Conservation (phyloP, 139 green algal genomes). For the Haematococcus lacustris region DNA sequence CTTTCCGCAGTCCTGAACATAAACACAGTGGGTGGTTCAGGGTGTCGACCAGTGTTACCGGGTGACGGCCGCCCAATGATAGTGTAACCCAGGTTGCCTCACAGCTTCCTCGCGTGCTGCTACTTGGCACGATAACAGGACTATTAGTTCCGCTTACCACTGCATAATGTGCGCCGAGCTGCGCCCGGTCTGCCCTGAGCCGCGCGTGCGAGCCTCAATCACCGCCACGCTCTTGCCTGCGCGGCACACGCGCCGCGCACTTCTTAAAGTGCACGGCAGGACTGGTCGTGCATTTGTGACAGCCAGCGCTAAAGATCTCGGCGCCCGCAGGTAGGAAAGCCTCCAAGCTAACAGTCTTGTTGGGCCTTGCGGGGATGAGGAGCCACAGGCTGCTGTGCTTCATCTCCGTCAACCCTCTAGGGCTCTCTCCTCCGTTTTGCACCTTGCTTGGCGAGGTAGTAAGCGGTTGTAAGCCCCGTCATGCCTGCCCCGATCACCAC, state of each 20-base stretch:
- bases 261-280: too few relatives aligned
- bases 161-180: conserved; percentile 56
- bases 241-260: too few relatives aligned
- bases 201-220: conserved; percentile 43
- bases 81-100: neutral
- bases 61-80: too few relatives aligned
- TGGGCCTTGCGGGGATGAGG: neutral
- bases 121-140: neutral
- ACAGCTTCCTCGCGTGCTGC: neutral
- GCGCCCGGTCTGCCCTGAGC: conserved; percentile 53
- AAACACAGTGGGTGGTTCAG: too few relatives aligned
- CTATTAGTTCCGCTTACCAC: conserved; percentile 10
- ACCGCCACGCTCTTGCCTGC: conserved; percentile 60
- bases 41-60: too few relatives aligned
- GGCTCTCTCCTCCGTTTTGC: neutral
- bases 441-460: conserved; percentile 17
- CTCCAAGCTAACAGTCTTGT: neutral
- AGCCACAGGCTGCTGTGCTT: too few relatives aligned
- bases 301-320: neutral
- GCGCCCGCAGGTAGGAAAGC: neutral
- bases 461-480: conserved; percentile 18
- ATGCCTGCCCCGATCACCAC: conserved; percentile 24
- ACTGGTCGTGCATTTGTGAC: conserved; percentile 10
- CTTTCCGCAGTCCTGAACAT: too few relatives aligned
- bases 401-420: too few relatives aligned